A percentile compares a stretch with the other conserved stretches of the same genome.
phyloP scores from a whole-genome alignment of 352 stramenopile genomes.

The Pythium pyrilobum region DNA sequence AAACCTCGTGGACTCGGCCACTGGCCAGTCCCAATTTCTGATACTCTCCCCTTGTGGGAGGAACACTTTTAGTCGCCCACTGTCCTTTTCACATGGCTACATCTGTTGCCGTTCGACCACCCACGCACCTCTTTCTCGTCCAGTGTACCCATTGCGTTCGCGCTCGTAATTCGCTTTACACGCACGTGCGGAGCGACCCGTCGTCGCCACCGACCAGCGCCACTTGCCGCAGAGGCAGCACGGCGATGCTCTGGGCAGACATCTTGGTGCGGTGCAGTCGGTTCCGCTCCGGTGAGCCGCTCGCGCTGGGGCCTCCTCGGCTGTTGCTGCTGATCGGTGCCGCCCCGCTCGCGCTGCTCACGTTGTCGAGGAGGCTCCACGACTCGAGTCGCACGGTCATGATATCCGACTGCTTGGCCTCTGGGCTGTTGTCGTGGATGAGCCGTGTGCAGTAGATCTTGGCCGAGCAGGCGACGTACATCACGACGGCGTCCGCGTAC shows the following conservation, averaged over 20 bases:
- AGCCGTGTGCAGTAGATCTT: constrained; percentile 44
- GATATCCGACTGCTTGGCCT: constrained; percentile 9
- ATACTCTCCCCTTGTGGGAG: constrained; percentile 69
- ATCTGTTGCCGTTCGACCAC: too few species aligned
- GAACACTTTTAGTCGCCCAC: constrained; percentile 6
- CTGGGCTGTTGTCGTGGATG: constrained; percentile 23
- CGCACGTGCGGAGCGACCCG: constrained; percentile 38
- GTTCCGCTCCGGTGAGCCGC: constrained; percentile 7
- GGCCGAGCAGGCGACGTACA: constrained; percentile 37
- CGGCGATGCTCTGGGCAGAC: constrained; percentile 28
- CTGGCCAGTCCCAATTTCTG: constrained; percentile 91
- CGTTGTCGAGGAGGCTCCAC: constrained; percentile 44
- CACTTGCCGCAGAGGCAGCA: constrained; percentile 57
- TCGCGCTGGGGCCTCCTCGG: background rate
- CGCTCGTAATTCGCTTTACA: constrained; percentile 3
- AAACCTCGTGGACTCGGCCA: constrained; percentile 87
- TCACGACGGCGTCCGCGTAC: constrained; percentile 30
- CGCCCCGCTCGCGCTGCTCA: background rate
- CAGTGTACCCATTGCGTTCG: background rate
- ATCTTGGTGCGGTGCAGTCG: constrained; percentile 47
- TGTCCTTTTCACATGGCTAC: background rate
- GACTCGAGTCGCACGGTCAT: constrained; percentile 34
- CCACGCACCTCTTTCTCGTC: background rate
- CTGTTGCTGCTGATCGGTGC: background rate
- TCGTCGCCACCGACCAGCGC: constrained; percentile 60